Evolutionary conservation across 2,329 filamentous ascomycete genomes (phyloP).

Genomic region (Colletotrichum sublineola): DNA sequence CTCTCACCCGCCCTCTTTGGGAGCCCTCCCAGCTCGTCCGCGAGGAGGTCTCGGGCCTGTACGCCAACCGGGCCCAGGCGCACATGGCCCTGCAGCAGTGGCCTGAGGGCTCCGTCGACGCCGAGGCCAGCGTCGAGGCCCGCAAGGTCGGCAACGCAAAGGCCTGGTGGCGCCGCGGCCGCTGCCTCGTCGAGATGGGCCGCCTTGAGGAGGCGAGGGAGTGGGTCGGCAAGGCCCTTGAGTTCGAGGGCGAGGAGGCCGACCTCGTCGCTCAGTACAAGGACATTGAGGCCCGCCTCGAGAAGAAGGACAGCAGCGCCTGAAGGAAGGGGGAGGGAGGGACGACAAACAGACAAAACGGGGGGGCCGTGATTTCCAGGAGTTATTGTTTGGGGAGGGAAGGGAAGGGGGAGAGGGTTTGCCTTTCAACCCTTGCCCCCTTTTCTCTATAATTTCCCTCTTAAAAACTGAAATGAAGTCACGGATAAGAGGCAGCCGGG

Average conservation of each 20-base stretch:
- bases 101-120: slow-evolving; percentile 89
- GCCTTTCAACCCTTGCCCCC: too few species aligned
- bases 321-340: neutral
- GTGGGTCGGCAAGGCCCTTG: slow-evolving; percentile 82
- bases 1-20: slow-evolving; percentile 84
- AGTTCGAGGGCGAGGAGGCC: slow-evolving; percentile 81
- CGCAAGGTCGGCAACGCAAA: slow-evolving; percentile 91
- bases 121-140: slow-evolving; percentile 88
- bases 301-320: slow-evolving; percentile 52
- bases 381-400: neutral
- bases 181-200: slow-evolving; percentile 92
- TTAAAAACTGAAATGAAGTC: neutral
- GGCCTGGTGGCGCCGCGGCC: slow-evolving; percentile 91
- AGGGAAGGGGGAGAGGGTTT: neutral
- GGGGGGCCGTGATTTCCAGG: neutral
- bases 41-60: slow-evolving; percentile 85
- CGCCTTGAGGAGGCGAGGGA: slow-evolving; percentile 83
- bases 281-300: slow-evolving; percentile 68
- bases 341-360: neutral
- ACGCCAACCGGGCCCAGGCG: slow-evolving; percentile 90
- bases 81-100: slow-evolving; percentile 86
- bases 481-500: neutral
- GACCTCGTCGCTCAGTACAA: slow-evolving; percentile 74
- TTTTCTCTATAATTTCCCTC: neutral
- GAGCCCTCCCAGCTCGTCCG: slow-evolving; percentile 86